Evolutionary conservation across 202 grass and related monocot genomes (phyloP), one percentile per base, ranked within the genome.

Genomic region (Zoysia matrella): DNA sequence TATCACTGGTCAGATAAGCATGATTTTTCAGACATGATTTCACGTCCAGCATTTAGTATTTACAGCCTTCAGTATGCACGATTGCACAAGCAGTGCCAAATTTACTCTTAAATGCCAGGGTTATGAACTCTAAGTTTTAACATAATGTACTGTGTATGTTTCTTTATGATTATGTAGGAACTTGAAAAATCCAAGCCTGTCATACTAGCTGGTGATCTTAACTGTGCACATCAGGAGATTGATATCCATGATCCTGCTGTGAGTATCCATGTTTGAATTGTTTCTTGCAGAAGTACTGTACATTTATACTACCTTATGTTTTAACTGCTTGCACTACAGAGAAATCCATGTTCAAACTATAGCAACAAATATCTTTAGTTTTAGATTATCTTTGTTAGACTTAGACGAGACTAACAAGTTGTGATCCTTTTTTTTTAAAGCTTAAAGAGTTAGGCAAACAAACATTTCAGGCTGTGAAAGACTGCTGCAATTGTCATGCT

Each of bases 161-260:
- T 72, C 48, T 65, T 84, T 36, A 64, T 79, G 57, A 77, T 89
- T 36, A 47, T 79, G 80, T 73, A 97, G 95, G 92, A 95, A 75
- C 81, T 98, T 80, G 95, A 98, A 77, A 94, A 95, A 87, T 90
- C 70, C 1, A 98, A 95, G 80, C 95, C 95, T 84, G 95, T 98
- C 60, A 95, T 98, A 86, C 81, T 98, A 82, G 95, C 92, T 14
- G 95, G 92, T 75, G 95, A 98, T 71, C 88, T 98, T 72, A 98
- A 95, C 74, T 98, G 95, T 72, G 92, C 95, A 3, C 92, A 95
- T 85, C 78, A 95, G 84, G 92, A 98, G 85, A 98, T 98, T 74
- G 95, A 98, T 86, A 98, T 98, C 62, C 83, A 88, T 83, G 90
- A 98, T 77, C 95, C 95, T 83, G 82, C 88, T 42, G 95, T 98